Conservation (phyloP, 257 asterid genomes). For the Capsicum baccatum region DNA sequence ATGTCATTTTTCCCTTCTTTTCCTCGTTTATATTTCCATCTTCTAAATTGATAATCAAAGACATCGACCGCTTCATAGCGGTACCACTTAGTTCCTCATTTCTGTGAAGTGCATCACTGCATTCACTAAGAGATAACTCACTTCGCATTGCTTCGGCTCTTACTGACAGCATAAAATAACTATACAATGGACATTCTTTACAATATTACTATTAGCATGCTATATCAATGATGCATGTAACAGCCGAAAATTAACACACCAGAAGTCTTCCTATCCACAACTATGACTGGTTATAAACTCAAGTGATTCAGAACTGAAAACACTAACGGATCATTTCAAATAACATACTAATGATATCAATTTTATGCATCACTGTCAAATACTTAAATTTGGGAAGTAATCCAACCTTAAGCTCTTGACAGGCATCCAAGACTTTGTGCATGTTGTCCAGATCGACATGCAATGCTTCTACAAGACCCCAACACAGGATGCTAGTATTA, state of each 20-base stretch:
- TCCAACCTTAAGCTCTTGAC: constrained; percentile 85
- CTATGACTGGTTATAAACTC: neutral
- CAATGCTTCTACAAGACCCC: constrained; percentile 78
- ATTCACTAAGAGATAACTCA: neutral
- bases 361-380: neutral
- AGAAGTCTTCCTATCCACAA: neutral
- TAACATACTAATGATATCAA: constrained; percentile 19
- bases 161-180: constrained; percentile 14
- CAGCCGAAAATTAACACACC: neutral
- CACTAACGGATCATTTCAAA: neutral
- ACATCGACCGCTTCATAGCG: neutral
- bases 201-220: neutral
- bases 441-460: constrained; percentile 65
- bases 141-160: neutral
- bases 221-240: neutral
- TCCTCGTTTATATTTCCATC: neutral
- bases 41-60: neutral
- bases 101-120: constrained; percentile 8
- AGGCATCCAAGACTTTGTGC: constrained; percentile 68
- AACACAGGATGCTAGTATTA: constrained; percentile 69
- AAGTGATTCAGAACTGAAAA: neutral
- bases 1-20: neutral
- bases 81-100: neutral
- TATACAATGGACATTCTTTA: neutral
- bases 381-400: constrained; percentile 26